Evolutionary conservation across 805 yeast genomes (phyloP), one percentile per base, ranked within the genome.

Genomic region (Schizosaccharomyces lindneri): DNA sequence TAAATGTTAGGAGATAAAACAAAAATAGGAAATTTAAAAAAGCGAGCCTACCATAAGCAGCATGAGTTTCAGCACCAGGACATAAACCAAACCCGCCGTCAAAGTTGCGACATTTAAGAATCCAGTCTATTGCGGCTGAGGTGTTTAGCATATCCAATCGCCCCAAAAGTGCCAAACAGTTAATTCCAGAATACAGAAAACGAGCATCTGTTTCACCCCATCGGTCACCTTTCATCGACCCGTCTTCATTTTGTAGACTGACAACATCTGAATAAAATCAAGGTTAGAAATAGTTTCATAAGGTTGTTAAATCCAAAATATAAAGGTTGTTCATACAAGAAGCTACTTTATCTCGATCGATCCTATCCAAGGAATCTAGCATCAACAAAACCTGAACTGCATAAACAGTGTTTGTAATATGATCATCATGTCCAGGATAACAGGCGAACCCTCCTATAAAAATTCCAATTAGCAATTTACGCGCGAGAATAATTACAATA

Each of bases 31-130:
- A 29, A 48, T n/a, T 17, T 19, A 13, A 13, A 27, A 9, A 27
- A 4, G 19, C 21, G 31, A 41, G 13, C 62, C 36, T 46, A 63
- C 64, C 85, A 70, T 86, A 95, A 0, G 96, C 97, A 1, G 95
- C 83, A 71, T 93, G 99, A 59, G 90, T 82, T 70, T 93, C 99
- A 0, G 95, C 90, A 0, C 95, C 96, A 0, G 98, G 97, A 7
- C 81, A 81, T 72, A 86, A 75, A 0, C 98, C 98, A 75, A 85
- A 93, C 0, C 95, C 95, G 3, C 98, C 99, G 70, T 93, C 98
- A 69, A 87, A 90, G 70, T 93, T 93, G 64, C 78, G 83, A 71
- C 98, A 93, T 46, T 69, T 68, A 61, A 78, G 65, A 1, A 90
- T 79, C 71, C 81, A 90, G 0, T 73, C 73, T 0, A 80, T 82